A percentile compares a stretch with the other conserved stretches of the same genome.
These are phyloP conservation scores for Amborella trichopoda DNA, from an alignment of 164 flowering plant species.

Conservation along the genomic window DNA sequence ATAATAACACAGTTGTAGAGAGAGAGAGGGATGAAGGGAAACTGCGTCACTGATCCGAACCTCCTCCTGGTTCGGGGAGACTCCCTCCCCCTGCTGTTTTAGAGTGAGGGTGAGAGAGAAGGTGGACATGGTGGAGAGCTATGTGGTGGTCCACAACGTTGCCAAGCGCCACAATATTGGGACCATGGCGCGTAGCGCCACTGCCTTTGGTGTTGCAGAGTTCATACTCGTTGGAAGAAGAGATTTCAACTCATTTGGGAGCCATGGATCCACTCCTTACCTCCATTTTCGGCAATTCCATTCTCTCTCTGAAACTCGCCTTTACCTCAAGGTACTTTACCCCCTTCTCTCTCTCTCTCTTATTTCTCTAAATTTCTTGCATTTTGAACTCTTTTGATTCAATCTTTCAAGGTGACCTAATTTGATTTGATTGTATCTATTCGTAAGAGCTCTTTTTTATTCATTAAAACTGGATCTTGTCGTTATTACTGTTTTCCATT, in stretches of 20 bases:
- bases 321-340: slow-evolving; percentile 47
- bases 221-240: slow-evolving; percentile 81
- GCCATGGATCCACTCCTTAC: slow-evolving; percentile 92
- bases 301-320: slow-evolving; percentile 65
- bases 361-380: background rate
- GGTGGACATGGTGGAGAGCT: slow-evolving; percentile 39
- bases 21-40: too few relatives aligned
- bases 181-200: slow-evolving; percentile 83
- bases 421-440: too few relatives aligned
- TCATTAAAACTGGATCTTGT: too few relatives aligned
- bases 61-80: too few relatives aligned
- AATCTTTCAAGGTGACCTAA: too few relatives aligned
- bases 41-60: too few relatives aligned
- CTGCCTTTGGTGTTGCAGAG: slow-evolving; percentile 92
- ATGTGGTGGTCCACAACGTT: slow-evolving; percentile 83
- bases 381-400: too few relatives aligned
- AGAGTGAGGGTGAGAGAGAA: background rate
- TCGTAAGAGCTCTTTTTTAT: too few relatives aligned
- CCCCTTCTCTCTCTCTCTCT: background rate
- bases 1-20: too few relatives aligned
- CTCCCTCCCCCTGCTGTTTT: too few relatives aligned
- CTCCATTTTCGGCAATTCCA: slow-evolving; percentile 82
- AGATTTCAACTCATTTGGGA: slow-evolving; percentile 94
- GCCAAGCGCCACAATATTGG: slow-evolving; percentile 98
- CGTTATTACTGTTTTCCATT: too few relatives aligned